Evolutionary conservation across 768 basidiomycete species (phyloP).

Genomic region (Auriculariales sp.): DNA sequence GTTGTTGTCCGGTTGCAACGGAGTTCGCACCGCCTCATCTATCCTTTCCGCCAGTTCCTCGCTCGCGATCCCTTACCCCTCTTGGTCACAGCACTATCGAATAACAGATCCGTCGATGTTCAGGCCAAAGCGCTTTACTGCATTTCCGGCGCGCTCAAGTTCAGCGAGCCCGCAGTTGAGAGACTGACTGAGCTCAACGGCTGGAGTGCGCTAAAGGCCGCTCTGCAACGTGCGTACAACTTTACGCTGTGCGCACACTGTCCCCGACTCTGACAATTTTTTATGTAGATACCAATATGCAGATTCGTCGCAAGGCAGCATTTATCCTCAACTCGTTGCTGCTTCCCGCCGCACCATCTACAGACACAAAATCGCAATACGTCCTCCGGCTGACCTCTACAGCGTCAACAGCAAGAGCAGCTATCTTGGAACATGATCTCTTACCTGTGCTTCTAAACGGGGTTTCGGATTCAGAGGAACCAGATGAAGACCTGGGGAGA

Average conservation of each 20-base stretch:
- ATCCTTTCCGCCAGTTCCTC: slow-evolving; percentile 34
- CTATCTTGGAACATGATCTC: background rate
- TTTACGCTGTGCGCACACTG: too few relatives aligned
- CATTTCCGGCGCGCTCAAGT: slow-evolving; percentile 65
- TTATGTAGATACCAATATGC: slow-evolving; percentile 54
- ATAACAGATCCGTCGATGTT: slow-evolving; percentile 29
- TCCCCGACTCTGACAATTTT: background rate
- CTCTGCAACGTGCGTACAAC: slow-evolving; percentile 40
- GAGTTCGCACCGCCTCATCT: background rate
- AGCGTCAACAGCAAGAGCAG: background rate
- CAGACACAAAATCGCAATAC: background rate
- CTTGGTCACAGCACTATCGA: slow-evolving; percentile 25
- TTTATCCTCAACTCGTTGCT: slow-evolving; percentile 68
- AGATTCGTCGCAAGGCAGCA: slow-evolving; percentile 60
- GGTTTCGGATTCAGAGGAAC: background rate
- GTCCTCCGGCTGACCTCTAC: background rate
- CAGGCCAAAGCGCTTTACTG: slow-evolving; percentile 76
- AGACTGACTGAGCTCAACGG: slow-evolving; percentile 39
- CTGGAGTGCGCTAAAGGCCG: slow-evolving; percentile 45
- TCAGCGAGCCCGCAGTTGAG: slow-evolving; percentile 52
- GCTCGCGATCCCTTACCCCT: slow-evolving; percentile 48
- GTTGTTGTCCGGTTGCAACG: too few relatives aligned
- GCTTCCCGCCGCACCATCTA: slow-evolving; percentile 24
- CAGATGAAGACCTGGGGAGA: slow-evolving; percentile 3
- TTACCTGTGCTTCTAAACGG: background rate